A percentile compares a stretch with the other conserved stretches of the same genome.
These are phyloP conservation scores for Gonapodya sp. DNA, from an alignment of 192 early-diverging fungal species.

Conservation along the genomic window DNA sequence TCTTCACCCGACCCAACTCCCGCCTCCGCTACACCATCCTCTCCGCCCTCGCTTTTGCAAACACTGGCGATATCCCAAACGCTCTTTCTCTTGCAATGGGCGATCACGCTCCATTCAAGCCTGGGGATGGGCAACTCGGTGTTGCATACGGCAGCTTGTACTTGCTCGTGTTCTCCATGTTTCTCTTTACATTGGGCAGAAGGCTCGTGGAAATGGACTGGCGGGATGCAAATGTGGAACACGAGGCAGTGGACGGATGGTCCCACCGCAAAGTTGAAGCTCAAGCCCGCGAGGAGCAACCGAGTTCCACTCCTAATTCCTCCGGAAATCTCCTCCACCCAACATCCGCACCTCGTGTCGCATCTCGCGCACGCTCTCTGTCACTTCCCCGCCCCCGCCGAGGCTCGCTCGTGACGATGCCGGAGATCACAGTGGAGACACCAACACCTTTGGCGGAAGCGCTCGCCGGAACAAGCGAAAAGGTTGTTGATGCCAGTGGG, in stretches of 20 bases:
- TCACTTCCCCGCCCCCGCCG: not conserved
- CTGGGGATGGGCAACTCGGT: not conserved
- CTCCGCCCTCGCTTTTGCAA: not conserved
- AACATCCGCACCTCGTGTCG: too few species aligned
- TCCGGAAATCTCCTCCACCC: too few species aligned
- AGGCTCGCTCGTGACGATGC: not conserved
- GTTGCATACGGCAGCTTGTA: not conserved
- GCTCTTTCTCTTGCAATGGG: not conserved
- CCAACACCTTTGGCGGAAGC: too few species aligned
- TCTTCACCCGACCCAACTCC: not conserved
- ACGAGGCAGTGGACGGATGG: not conserved
- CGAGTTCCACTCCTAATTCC: not conserved
- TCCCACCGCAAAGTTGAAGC: not conserved
- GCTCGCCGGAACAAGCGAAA: too few species aligned
- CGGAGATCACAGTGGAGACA: too few species aligned
- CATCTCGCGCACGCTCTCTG: not conserved
- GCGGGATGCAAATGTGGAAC: not conserved
- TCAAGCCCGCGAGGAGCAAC: not conserved
- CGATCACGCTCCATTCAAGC: not conserved
- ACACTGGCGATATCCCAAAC: not conserved
- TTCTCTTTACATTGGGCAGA: not conserved
- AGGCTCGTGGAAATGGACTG: not conserved
- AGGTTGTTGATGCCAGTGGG: too few species aligned
- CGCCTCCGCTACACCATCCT: not conserved
- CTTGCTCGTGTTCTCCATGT: not conserved